Evolutionary conservation across 164 flowering plant species (phyloP), one percentile per base, ranked within the genome.

Genomic region (Sextonia rubra): DNA sequence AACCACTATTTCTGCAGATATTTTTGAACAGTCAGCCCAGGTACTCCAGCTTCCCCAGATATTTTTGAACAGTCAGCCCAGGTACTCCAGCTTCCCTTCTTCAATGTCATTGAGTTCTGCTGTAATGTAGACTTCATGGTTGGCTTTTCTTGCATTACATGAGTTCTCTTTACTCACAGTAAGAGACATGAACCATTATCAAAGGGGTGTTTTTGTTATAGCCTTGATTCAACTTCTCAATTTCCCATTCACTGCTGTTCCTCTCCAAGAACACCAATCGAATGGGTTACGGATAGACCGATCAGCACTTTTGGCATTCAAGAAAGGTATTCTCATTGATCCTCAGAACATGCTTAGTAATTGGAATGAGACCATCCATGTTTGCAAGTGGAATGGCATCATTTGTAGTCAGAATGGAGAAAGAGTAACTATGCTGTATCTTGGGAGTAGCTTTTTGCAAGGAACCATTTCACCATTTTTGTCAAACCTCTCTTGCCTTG

Each of bases 381-480:
- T 75, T 69, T 78, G 81, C 71, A 66, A 69, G n/a, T 78, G 81
- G 81, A 74, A 68, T 47, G 79, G 79, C 23, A 76, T 76, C 15
- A 15, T 55, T 49, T 81, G 81, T 58, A 73, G 48, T 73, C 12
- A n/a, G 17, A 47, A 75, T 14, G 17, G 66, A 2, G 47, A 66
- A 77, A 70, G 81, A 64, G 77, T 78, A 23, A 64, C 47, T 29
- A 64, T 17, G 9, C 73, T 81, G 68, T n/a, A 61, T 68, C 77
- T 81, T 67, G 68, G 73, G 14, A 61, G 77, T 5, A 70, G 52
- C 29, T 23, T 68, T 48, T 77, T 81, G 20, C 73, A 56, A 29
- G 81, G 81, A 55, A 77, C 76, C 61, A 60, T 80, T 47, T 80
- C 83, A 52, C 80, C 83, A 20, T 70, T 67, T 52, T 60, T 80